Evolutionary conservation across 2,329 filamentous ascomycete genomes (phyloP).

Genomic region (Fusarium compactum): DNA sequence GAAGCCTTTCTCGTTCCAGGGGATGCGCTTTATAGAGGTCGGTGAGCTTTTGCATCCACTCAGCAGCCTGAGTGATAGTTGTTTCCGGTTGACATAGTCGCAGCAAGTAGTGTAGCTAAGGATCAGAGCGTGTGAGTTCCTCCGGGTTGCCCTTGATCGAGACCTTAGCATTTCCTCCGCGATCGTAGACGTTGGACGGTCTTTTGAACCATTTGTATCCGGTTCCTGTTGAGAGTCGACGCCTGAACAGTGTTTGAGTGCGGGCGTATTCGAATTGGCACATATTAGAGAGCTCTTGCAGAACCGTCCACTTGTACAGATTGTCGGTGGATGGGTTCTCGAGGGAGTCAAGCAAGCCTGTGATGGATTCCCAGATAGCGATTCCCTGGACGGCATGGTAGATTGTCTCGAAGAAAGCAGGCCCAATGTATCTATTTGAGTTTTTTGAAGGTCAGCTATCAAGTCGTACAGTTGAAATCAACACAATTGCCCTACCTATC

Average conservation of each 20-base stretch:
- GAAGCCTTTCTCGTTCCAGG: conserved; percentile 50
- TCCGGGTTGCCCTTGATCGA: conserved; percentile 57
- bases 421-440: too few species aligned
- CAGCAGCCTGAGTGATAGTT: conserved; percentile 50
- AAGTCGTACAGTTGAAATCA: too few species aligned
- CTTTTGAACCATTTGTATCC: conserved; percentile 59
- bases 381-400: conserved; percentile 52
- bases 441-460: too few species aligned
- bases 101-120: conserved; percentile 59
- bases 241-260: conserved; percentile 55
- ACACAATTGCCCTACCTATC: conserved; percentile 59
- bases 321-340: conserved; percentile 43
- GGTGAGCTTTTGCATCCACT: conserved; percentile 57
- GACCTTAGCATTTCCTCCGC: conserved; percentile 52
- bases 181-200: conserved; percentile 51
- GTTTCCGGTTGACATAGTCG: conserved; percentile 58
- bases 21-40: conserved; percentile 53
- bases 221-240: conserved; percentile 52
- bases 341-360: conserved; percentile 53
- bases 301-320: conserved; percentile 49
- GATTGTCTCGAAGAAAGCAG: conserved; percentile 57
- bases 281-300: conserved; percentile 61
- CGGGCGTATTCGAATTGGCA: conserved; percentile 59
- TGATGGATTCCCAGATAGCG: conserved; percentile 58
- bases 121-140: conserved; percentile 52